These are phyloP conservation scores for Lichtheimia ramosa DNA, from an alignment of 371 early-diverging fungal species.

Conservation along the genomic window DNA sequence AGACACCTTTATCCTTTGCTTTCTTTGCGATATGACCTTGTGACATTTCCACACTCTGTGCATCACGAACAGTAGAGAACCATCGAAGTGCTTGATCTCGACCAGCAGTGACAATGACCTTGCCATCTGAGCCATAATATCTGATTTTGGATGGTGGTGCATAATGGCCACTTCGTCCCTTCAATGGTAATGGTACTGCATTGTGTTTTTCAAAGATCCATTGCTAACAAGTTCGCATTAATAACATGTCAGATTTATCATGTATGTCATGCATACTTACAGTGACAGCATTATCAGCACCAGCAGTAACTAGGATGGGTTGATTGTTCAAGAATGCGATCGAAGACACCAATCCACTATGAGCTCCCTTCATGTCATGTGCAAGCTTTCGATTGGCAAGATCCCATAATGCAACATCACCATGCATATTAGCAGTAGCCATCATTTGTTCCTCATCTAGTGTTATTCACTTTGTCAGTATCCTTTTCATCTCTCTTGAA, in stretches of 20 bases:
- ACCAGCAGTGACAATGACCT: conserved; percentile 75
- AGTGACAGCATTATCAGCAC: conserved; percentile 89
- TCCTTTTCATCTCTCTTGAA: neutral
- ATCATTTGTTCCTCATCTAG: conserved; percentile 80
- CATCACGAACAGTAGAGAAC: conserved; percentile 84
- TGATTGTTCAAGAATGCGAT: conserved; percentile 80
- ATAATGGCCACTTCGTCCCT: conserved; percentile 84
- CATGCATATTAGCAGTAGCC: conserved; percentile 86
- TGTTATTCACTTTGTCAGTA: neutral
- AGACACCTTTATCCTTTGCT: conserved; percentile 57
- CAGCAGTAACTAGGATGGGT: conserved; percentile 86
- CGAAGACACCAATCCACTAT: conserved; percentile 74
- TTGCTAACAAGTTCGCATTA: conserved; percentile 49
- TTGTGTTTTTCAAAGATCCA: conserved; percentile 93
- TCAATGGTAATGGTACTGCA: conserved; percentile 77
- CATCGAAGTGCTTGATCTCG: conserved; percentile 81
- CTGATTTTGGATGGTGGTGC: conserved; percentile 80
- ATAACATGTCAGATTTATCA: neutral
- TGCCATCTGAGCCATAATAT: conserved; percentile 75
- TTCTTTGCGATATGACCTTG: conserved; percentile 70
- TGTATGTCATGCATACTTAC: conserved; percentile 25
- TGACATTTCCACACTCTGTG: conserved; percentile 81
- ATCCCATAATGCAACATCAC: conserved; percentile 94
- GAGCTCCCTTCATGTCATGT: conserved; percentile 82
- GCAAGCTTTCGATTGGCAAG: conserved; percentile 72